Evolutionary conservation across 331 rosid species (phyloP).

Genomic region (Saraca asoca): DNA sequence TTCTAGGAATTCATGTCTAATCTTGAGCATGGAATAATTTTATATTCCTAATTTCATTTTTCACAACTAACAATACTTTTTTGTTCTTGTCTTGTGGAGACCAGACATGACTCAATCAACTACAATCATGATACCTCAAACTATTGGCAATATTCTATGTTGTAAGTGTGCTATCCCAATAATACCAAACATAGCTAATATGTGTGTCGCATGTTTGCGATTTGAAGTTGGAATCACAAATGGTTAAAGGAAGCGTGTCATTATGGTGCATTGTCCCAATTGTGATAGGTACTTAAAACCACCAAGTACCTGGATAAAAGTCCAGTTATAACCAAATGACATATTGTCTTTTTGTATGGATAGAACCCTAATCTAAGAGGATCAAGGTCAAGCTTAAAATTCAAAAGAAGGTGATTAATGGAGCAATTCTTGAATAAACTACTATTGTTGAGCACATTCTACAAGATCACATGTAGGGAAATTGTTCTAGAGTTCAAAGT

Average conservation of each 20-base stretch:
- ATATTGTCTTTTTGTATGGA: slow-evolving; percentile 41
- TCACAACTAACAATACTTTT: too few relatives aligned
- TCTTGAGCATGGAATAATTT: too few relatives aligned
- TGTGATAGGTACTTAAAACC: not conserved
- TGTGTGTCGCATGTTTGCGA: not conserved
- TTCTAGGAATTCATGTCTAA: too few relatives aligned
- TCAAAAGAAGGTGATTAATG: too few relatives aligned
- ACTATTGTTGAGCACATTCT: slow-evolving; percentile 49
- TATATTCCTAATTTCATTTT: too few relatives aligned
- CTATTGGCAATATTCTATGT: not conserved
- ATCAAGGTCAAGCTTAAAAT: too few relatives aligned
- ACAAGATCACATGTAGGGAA: slow-evolving; percentile 53
- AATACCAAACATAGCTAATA: not conserved
- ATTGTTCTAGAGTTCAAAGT: slow-evolving; percentile 53
- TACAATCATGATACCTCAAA: not conserved
- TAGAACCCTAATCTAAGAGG: too few relatives aligned
- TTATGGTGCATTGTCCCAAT: not conserved
- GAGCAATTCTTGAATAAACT: not conserved
- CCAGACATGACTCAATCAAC: not conserved
- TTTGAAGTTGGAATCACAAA: not conserved
- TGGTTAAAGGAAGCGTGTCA: not conserved
- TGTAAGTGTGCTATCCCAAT: not conserved
- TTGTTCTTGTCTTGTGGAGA: not conserved
- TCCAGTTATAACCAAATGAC: too few relatives aligned
- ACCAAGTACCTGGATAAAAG: slow-evolving; percentile 2